phyloP scores from a whole-genome alignment of 768 basidiomycete species.

The Rhodocollybia butyracea region DNA sequence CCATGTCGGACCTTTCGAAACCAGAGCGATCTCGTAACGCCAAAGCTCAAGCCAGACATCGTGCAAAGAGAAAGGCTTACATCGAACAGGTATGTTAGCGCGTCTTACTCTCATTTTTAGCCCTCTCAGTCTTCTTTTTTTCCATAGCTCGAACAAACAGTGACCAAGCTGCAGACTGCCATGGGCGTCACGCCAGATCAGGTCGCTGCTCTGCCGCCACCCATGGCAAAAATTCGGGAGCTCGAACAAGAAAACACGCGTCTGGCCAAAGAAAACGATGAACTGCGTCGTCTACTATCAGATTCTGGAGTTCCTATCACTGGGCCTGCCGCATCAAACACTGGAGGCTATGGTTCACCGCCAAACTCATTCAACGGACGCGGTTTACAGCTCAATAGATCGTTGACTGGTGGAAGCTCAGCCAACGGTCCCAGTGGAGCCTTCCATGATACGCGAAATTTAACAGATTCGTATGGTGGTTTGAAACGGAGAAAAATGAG shows the following conservation, averaged over 20 bases:
- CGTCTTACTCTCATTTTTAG: constrained; percentile 6
- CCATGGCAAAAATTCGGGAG: constrained; percentile 72
- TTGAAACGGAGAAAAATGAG: constrained; percentile 54
- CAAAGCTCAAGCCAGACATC: constrained; percentile 85
- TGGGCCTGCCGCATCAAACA: background rate
- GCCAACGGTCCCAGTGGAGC: constrained; percentile 29
- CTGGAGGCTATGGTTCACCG: background rate
- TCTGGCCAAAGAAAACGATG: constrained; percentile 70
- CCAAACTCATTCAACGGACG: constrained; percentile 13
- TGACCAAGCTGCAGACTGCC: constrained; percentile 78
- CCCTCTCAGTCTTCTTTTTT: constrained; percentile 8
- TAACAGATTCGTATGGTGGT: constrained; percentile 49
- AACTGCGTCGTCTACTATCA: constrained; percentile 63
- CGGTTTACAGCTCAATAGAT: constrained; percentile 36
- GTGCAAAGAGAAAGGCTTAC: constrained; percentile 91
- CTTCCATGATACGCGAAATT: constrained; percentile 44
- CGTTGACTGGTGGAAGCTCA: constrained; percentile 30
- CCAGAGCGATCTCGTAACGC: constrained; percentile 87
- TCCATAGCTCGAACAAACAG: constrained; percentile 75
- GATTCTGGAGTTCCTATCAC: constrained; percentile 30
- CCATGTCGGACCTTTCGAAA: too few relatives aligned
- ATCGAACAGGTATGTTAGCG: constrained; percentile 72
- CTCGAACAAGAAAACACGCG: constrained; percentile 78
- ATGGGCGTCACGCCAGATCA: constrained; percentile 74
- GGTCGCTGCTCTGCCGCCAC: constrained; percentile 68